Conservation (phyloP, 1,284 basidiomycete genomes). For the Boletus semigastroideus region DNA sequence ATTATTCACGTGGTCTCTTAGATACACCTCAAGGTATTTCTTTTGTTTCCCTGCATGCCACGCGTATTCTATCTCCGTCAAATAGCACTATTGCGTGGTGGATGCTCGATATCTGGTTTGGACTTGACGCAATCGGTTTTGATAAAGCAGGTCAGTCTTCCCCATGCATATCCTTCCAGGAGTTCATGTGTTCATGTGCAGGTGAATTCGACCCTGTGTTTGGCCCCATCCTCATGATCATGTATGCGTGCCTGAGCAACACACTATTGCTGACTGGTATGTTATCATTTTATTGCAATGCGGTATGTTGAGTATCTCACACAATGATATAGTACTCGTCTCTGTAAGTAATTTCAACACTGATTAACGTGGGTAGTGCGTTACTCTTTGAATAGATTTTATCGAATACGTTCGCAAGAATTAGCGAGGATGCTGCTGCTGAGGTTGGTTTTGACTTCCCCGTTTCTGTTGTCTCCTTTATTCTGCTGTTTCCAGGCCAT, state of each 20-base stretch:
- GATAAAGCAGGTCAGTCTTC: conserved; percentile 66
- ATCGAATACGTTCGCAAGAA: conserved; percentile 89
- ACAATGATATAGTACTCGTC: conserved; percentile 58
- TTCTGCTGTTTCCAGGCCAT: conserved; percentile 60
- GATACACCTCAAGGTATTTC: conserved; percentile 42
- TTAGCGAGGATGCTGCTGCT: conserved; percentile 88
- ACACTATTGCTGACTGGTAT: conserved; percentile 78
- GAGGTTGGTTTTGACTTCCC: conserved; percentile 53
- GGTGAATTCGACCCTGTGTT: conserved; percentile 79
- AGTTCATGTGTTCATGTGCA: conserved; percentile 36
- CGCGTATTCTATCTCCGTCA: conserved; percentile 4
- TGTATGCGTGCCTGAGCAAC: conserved; percentile 85
- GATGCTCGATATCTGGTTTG: conserved; percentile 89
- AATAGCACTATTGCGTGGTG: conserved; percentile 79
- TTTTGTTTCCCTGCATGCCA: background rate
- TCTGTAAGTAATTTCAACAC: conserved; percentile 51
- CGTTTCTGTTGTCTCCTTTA: background rate
- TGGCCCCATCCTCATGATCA: conserved; percentile 86
- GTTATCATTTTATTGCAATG: conserved; percentile 22
- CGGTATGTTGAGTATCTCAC: conserved; percentile 4
- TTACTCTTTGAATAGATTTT: conserved; percentile 61
- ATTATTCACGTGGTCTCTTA: conserved; percentile 5
- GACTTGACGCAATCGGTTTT: conserved; percentile 86
- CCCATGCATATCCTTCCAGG: background rate
- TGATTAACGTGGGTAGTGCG: background rate